Conservation (phyloP, 2,329 filamentous ascomycete species). For the Calcarisporium arbuscula region DNA sequence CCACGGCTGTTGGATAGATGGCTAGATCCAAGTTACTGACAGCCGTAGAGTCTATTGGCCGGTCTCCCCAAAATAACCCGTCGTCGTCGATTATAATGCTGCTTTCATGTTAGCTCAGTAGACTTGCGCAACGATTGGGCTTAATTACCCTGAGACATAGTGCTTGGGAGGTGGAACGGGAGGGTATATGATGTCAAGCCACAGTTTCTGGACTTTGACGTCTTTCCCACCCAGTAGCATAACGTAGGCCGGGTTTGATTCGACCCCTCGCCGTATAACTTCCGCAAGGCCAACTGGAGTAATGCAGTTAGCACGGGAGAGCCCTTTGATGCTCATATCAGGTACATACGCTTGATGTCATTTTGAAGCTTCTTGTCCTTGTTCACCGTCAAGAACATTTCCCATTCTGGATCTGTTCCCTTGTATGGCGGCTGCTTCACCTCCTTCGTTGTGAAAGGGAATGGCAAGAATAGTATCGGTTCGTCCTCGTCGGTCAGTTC, state of each 20-base stretch:
- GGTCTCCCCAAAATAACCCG: slow-evolving; percentile 39
- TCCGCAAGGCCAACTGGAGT: slow-evolving; percentile 23
- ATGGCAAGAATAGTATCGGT: slow-evolving; percentile 50
- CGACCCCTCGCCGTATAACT: slow-evolving; percentile 30
- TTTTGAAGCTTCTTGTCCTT: slow-evolving; percentile 42
- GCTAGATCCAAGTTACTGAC: slow-evolving; percentile 40
- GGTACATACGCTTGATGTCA: slow-evolving; percentile 40
- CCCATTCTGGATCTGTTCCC: slow-evolving; percentile 57
- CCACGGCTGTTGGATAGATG: slow-evolving; percentile 48
- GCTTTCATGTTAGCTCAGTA: slow-evolving; percentile 15
- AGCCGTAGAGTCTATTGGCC: slow-evolving; percentile 40
- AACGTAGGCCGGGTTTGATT: slow-evolving; percentile 35
- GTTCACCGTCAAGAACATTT: slow-evolving; percentile 52
- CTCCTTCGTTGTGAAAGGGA: slow-evolving; percentile 50
- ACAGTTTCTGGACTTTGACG: slow-evolving; percentile 43
- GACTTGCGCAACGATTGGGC: not conserved
- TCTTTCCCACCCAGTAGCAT: slow-evolving; percentile 37
- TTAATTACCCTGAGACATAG: slow-evolving; percentile 49
- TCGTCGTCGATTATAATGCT: slow-evolving; percentile 47
- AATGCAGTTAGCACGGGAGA: slow-evolving; percentile 8
- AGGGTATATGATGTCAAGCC: slow-evolving; percentile 59
- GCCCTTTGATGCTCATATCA: no score
- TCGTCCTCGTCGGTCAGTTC: slow-evolving; percentile 37
- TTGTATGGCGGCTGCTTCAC: slow-evolving; percentile 45
- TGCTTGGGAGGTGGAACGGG: slow-evolving; percentile 52